Evolutionary conservation across 495 filamentous ascomycete species (phyloP).

Genomic region (Penicillium samsonianum): DNA sequence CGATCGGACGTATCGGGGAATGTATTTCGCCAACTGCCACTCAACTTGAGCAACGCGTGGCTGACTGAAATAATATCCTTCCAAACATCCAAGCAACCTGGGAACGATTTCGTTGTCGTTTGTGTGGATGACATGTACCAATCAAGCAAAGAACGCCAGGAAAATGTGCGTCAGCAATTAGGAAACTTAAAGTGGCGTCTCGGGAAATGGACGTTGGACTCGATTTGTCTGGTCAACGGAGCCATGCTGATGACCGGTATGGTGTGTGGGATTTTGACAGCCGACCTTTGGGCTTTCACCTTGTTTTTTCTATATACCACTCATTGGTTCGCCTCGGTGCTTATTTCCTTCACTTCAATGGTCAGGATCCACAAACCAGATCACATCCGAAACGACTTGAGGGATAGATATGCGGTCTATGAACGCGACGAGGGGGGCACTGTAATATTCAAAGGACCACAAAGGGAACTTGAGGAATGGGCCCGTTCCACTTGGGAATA

Average conservation of each 20-base stretch:
- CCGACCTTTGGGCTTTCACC: conserved; percentile 31
- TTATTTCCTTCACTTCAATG: conserved; percentile 25
- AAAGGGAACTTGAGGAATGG: conserved; percentile 32
- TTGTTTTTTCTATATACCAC: conserved; percentile 30
- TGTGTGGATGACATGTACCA: conserved; percentile 19
- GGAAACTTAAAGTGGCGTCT: conserved; percentile 17
- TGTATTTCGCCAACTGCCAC: conserved; percentile 31
- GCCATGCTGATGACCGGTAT: conserved; percentile 26
- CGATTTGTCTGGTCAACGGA: conserved; percentile 26
- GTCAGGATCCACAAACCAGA: conserved; percentile 21
- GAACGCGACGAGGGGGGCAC: conserved; percentile 34
- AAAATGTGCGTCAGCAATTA: conserved; percentile 6
- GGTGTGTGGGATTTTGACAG: conserved; percentile 25
- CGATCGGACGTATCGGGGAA: conserved; percentile 27
- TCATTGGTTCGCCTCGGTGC: conserved; percentile 27
- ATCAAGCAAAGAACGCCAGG: neutral
- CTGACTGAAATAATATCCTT: conserved; percentile 28
- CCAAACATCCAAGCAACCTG: conserved; percentile 23
- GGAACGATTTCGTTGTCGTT: conserved; percentile 30
- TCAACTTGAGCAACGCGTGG: conserved; percentile 32
- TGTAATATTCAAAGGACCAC: conserved; percentile 35
- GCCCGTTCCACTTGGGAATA: conserved; percentile 36
- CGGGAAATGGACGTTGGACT: conserved; percentile 15
- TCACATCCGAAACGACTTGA: conserved; percentile 14
- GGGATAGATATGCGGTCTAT: conserved; percentile 27